Evolutionary conservation across 2,329 filamentous ascomycete genomes (phyloP), one percentile per base, ranked within the genome.

Genomic region (Madurella mycetomatis): DNA sequence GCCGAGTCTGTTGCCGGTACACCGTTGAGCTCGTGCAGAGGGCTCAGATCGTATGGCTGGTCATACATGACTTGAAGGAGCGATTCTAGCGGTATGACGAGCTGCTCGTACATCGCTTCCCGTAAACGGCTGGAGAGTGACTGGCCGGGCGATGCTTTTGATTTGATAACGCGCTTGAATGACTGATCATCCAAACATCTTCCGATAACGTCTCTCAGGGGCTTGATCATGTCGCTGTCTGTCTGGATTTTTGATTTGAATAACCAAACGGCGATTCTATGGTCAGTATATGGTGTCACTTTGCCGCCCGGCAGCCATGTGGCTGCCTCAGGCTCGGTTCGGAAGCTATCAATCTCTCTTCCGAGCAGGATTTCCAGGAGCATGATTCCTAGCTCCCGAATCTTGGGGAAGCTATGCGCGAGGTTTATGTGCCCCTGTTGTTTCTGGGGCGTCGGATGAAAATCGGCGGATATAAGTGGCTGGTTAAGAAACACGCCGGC

Each of bases 371-470:
- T 60, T 42, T 62, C 58, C 25, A 59, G 40, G 11, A 60, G 39
- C 51, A 62, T 62, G 34, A 62, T 60, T 9, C 59, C 59, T 13
- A 62, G 47, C 19, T 56, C 53, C 5, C 56, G 53, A 11, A 62
- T 59, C 49, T 59, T 60, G 17, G 59, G 59, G 37, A 49, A 61
- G 5, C 42, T 13, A 12, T 44, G 42, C 13, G 42, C 8, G 4
- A 42, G 25, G 7, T 25, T 25, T 25, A 25, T 7, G 7, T 25
- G 25, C 25, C 7, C 25, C 25, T 25, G 25, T 25, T 25, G 25
- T 7, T 7, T 25, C 7, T 25, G 25, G 25, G 19, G 19, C 57
- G 57, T 45, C 39, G 37, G 41, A 32, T 43, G 16, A 54, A 41
- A 41, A n/a, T 49, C 15, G 40, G 54, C 49, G 2, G 37, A 43